phyloP scores from a whole-genome alignment of 768 basidiomycete species.

The Lactifluus piperatus region DNA sequence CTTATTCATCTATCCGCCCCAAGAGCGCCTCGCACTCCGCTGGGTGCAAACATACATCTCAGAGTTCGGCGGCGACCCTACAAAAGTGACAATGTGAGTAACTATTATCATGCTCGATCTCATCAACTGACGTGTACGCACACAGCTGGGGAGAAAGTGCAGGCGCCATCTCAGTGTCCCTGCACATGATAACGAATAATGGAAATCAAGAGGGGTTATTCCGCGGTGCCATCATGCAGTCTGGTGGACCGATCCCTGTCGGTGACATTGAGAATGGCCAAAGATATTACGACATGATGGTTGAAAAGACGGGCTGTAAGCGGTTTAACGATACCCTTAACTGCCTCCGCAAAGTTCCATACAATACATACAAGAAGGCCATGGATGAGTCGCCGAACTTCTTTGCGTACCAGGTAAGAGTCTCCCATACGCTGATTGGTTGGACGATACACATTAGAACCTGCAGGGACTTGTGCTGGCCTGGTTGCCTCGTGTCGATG shows the following conservation, averaged over 20 bases:
- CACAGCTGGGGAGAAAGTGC: slow-evolving; percentile 44
- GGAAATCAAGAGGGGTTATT: slow-evolving; percentile 33
- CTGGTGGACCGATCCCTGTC: no score
- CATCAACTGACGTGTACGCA: slow-evolving; percentile 1
- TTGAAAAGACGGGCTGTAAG: slow-evolving; percentile 31
- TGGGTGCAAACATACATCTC: slow-evolving; percentile 63
- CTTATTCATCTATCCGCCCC: not conserved
- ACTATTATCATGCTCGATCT: not conserved
- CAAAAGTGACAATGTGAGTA: slow-evolving; percentile 48
- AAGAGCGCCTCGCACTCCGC: slow-evolving; percentile 48
- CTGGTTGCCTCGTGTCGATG: slow-evolving; percentile 24
- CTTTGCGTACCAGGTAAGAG: slow-evolving; percentile 28
- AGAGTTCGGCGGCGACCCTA: slow-evolving; percentile 56
- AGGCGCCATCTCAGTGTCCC: slow-evolving; percentile 40
- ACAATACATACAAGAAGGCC: slow-evolving; percentile 25
- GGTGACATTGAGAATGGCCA: slow-evolving; percentile 27
- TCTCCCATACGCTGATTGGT: not conserved
- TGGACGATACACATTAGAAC: not conserved
- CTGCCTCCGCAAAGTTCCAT: slow-evolving; percentile 36
- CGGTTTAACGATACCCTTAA: slow-evolving; percentile 30
- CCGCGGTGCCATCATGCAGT: slow-evolving; percentile 39
- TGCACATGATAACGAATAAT: slow-evolving; percentile 37
- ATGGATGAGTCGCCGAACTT: slow-evolving; percentile 28
- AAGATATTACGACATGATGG: slow-evolving; percentile 35
- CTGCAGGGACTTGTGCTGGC: slow-evolving; percentile 22